These are phyloP conservation scores for Aspergillus thermomutatus DNA, from an alignment of 2,329 filamentous ascomycete genomes.

Conservation along the genomic window DNA sequence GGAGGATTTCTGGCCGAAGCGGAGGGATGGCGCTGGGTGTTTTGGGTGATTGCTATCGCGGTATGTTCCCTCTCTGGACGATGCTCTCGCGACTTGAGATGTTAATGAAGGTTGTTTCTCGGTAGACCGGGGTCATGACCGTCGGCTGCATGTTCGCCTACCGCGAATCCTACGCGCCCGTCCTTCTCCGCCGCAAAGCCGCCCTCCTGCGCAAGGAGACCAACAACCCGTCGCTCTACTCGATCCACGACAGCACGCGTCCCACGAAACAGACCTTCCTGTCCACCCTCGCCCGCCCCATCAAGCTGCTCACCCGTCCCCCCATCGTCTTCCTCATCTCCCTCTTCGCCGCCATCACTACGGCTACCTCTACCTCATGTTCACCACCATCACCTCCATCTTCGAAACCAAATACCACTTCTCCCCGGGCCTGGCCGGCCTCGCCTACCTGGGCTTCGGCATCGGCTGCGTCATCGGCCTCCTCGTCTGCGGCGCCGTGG, in stretches of 20 bases:
- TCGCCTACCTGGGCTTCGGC: slow-evolving; percentile 43
- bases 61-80: neutral
- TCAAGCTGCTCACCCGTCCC: slow-evolving; percentile 25
- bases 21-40: slow-evolving; percentile 50
- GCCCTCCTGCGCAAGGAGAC: slow-evolving; percentile 22
- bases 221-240: slow-evolving; percentile 13
- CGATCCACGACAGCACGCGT: slow-evolving; percentile 30
- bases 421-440: slow-evolving; percentile 39
- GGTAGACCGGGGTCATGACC: slow-evolving; percentile 8
- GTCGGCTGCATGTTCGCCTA: slow-evolving; percentile 19
- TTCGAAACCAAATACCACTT: slow-evolving; percentile 45
- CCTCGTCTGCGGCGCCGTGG: slow-evolving; percentile 27
- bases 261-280: slow-evolving; percentile 35
- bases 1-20: slow-evolving; percentile 30
- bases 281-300: slow-evolving; percentile 44
- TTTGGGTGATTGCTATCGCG: slow-evolving; percentile 39
- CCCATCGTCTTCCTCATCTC: slow-evolving; percentile 38
- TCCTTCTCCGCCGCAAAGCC: slow-evolving; percentile 22
- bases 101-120: no score
- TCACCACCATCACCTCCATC: slow-evolving; percentile 48
- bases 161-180: slow-evolving; percentile 25
- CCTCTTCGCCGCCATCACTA: slow-evolving; percentile 49
- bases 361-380: slow-evolving; percentile 50
- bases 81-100: no score
- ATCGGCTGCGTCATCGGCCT: slow-evolving; percentile 29